Base-by-base conservation (phyloP, 352 stramenopile species). In the Phytophthora pistaciae region DNA sequence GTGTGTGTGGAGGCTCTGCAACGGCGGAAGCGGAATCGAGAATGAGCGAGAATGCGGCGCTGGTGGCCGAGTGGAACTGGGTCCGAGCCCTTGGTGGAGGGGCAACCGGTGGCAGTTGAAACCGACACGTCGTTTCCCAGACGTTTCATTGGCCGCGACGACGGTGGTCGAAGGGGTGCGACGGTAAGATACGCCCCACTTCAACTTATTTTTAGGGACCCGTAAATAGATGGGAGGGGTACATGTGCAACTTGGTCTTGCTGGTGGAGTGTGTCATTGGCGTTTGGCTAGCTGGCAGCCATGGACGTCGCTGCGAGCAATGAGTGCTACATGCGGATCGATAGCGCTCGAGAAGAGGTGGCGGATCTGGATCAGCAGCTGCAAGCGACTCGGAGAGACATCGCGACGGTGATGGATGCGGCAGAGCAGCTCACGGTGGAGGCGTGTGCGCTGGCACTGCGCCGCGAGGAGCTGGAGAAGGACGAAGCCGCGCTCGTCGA, bases 371-470 rank as follows among this genome's bases (percentile, higher is more conserved):
- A 84, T 42, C 64, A 67, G 20, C 65, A 88, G 18, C 62, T 93
- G 48, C 65, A 79, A 55, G 60, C 59, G n/a, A 83, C 79, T 6
- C 59, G 58, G 20, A 56, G 69, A 9, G 76, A 83, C 23, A 89
- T 93, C 27, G 53, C 46, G 3, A 48, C 66, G 6, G 79, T 77
- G 56, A 72, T 86, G 40, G 68, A 73, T 52, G 65, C 72, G 36
- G 75, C 81, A 25, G 83, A 93, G 55, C 72, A 88, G 27, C 75
- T 91, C 36, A 79, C 84, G 25, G 78, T 88, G 36, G 80, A 90
- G 44, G 70, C 79, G 10, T 84, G 74, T 38, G 78, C 65, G 8
- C 68, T 91, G 23, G 73, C 64, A 23, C 76, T 90, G 56, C 86
- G 84, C 8, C 86, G 78, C 23, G 80, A 90, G 57, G 80, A 92